Evolutionary conservation across 148 eudicot genomes (phyloP).

Genomic region (Vaccinium vitisidaea): DNA sequence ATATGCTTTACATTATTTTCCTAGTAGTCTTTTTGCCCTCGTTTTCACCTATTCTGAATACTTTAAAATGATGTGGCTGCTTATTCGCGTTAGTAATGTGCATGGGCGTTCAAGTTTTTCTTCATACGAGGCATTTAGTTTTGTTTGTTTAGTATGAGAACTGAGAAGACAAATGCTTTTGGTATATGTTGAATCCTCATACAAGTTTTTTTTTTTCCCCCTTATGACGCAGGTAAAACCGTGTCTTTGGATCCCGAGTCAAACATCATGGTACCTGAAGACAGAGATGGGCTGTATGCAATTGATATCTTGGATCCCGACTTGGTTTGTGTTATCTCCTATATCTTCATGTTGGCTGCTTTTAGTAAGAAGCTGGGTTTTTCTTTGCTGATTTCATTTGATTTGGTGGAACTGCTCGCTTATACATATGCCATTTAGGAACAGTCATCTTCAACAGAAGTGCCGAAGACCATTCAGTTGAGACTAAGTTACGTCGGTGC

Average conservation of each 20-base stretch:
- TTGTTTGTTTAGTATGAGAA: neutral
- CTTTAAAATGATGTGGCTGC: neutral
- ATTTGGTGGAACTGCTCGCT: neutral
- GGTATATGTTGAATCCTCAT: neutral
- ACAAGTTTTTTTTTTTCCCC: neutral
- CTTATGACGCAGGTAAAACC: conserved; percentile 59
- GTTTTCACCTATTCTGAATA: neutral
- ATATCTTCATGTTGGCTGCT: neutral
- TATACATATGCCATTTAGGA: neutral
- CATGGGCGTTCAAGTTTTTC: neutral
- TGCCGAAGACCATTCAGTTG: neutral
- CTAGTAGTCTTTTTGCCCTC: neutral
- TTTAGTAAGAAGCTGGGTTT: conserved; percentile 5
- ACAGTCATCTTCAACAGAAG: neutral
- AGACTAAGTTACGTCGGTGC: neutral
- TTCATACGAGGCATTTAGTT: neutral
- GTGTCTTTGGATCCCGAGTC: conserved; percentile 62
- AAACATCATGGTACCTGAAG: conserved; percentile 73
- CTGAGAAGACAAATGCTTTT: neutral
- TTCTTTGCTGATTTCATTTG: neutral
- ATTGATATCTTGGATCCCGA: conserved; percentile 94
- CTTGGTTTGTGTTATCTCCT: conserved; percentile 47
- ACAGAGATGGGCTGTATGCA: conserved; percentile 84
- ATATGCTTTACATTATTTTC: neutral
- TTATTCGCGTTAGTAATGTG: neutral